Evolutionary conservation across 495 filamentous ascomycete species (phyloP).

Genomic region (Pyrenopolyporus hunteri): DNA sequence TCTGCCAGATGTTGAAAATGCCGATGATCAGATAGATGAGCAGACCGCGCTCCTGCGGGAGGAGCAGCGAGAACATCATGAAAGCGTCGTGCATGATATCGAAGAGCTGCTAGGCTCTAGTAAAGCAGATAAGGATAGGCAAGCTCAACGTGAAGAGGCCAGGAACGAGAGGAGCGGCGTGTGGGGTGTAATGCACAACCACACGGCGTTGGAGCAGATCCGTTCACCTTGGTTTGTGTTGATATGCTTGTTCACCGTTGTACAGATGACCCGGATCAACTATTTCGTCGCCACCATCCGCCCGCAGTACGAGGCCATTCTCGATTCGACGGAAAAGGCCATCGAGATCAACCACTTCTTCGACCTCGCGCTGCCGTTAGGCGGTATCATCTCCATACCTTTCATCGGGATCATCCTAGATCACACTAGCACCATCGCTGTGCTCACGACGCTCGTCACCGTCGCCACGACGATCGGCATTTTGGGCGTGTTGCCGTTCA

Average conservation of each 20-base stretch:
- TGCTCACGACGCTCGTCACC: conserved; percentile 74
- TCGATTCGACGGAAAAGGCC: conserved; percentile 64
- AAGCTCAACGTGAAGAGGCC: conserved; percentile 58
- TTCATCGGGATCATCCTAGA: conserved; percentile 89
- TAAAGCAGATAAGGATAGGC: conserved; percentile 59
- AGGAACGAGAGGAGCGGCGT: conserved; percentile 73
- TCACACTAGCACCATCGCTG: conserved; percentile 71
- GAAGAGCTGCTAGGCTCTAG: conserved; percentile 71
- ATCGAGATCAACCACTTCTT: conserved; percentile 81
- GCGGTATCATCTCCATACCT: conserved; percentile 82
- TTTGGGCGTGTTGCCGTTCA: conserved; percentile 73
- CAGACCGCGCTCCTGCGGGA: conserved; percentile 65
- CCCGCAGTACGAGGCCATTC: conserved; percentile 80
- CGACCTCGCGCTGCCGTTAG: conserved; percentile 85
- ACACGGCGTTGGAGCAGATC: conserved; percentile 75
- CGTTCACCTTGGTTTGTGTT: conserved; percentile 83
- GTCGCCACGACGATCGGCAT: conserved; percentile 79
- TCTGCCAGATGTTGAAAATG: conserved; percentile 38
- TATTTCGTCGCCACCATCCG: conserved; percentile 95
- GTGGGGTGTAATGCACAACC: conserved; percentile 87
- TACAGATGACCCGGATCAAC: conserved; percentile 96
- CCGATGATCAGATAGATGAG: conserved; percentile 67
- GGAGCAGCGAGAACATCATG: conserved; percentile 67
- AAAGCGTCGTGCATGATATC: conserved; percentile 73
- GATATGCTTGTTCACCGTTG: conserved; percentile 83